Conservation (phyloP, 257 asterid genomes). For the Nicotiana noctiflora region DNA sequence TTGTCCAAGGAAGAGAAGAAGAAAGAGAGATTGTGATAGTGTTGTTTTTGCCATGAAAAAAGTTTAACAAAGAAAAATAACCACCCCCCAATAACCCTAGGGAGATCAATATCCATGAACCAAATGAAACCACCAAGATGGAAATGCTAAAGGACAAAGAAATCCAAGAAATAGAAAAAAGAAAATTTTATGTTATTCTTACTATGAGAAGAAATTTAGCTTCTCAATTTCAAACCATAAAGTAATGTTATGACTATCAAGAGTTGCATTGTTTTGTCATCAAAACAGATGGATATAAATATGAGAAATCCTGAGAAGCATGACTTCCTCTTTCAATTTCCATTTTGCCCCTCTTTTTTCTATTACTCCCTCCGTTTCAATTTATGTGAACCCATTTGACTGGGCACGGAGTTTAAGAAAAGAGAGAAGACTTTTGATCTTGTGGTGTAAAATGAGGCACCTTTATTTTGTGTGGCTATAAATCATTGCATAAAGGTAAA, state of each 20-base stretch:
- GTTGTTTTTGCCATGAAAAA: slow-evolving; percentile 55
- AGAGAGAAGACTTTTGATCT: too few species aligned
- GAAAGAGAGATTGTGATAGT: slow-evolving; percentile 15
- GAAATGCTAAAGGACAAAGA: neutral
- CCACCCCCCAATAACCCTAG: slow-evolving; percentile 62
- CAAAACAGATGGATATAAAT: slow-evolving; percentile 19
- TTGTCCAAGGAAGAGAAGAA: slow-evolving; percentile 18
- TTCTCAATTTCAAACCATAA: neutral
- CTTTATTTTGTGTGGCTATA: too few species aligned
- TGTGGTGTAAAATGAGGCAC: too few species aligned
- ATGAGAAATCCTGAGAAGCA: slow-evolving; percentile 29
- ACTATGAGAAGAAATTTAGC: slow-evolving; percentile 9
- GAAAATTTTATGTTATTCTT: neutral
- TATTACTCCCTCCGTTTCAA: too few species aligned
- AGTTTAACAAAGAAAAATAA: slow-evolving; percentile 25
- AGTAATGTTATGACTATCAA: neutral
- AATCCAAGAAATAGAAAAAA: neutral
- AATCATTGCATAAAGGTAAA: too few species aligned
- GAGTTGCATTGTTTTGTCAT: slow-evolving; percentile 18
- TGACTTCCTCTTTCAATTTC: slow-evolving; percentile 21
- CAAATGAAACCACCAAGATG: slow-evolving; percentile 25
- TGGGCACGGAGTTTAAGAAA: too few species aligned
- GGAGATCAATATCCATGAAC: slow-evolving; percentile 85
- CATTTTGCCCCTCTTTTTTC: slow-evolving; percentile 16
- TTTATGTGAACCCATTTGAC: too few species aligned